phyloP scores from a whole-genome alignment of 805 yeast genomes.

The Saccharomycopsis vini region DNA sequence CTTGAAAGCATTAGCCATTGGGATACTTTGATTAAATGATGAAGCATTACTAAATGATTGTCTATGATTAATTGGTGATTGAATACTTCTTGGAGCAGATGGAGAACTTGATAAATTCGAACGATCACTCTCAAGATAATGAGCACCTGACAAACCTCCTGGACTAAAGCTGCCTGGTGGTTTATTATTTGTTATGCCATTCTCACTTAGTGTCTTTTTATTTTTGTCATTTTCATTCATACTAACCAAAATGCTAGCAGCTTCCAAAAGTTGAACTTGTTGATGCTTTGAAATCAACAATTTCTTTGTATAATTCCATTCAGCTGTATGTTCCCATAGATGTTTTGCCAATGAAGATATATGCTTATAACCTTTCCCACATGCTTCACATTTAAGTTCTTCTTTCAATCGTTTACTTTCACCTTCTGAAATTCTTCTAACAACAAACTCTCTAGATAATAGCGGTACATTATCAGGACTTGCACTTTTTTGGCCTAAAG shows the following conservation, averaged over 20 bases:
- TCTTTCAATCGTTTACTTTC: slow-evolving; percentile 80
- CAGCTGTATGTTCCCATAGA: slow-evolving; percentile 91
- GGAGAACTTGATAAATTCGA: too few relatives aligned
- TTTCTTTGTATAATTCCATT: slow-evolving; percentile 82
- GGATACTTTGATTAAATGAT: neutral
- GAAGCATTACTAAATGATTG: neutral
- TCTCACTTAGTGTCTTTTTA: neutral
- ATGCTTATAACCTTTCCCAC: slow-evolving; percentile 88
- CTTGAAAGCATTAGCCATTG: neutral
- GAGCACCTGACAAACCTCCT: too few relatives aligned
- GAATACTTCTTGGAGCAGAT: neutral
- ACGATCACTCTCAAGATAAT: too few relatives aligned
- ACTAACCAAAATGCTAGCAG: slow-evolving; percentile 68
- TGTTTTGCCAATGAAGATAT: slow-evolving; percentile 82
- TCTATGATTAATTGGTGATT: neutral
- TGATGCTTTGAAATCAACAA: slow-evolving; percentile 78
- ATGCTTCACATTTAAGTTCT: slow-evolving; percentile 79
- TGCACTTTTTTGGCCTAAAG: neutral
- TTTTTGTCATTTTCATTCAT: slow-evolving; percentile 41
- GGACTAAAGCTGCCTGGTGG: too few relatives aligned
- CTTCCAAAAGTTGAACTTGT: slow-evolving; percentile 75
- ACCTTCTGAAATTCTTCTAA: slow-evolving; percentile 76
- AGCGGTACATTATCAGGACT: slow-evolving; percentile 25
- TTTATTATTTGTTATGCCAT: too few relatives aligned
- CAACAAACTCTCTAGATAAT: slow-evolving; percentile 61